Percentiles rank a stretch among this genome's conserved stretches.
Conservation (phyloP, 306 rosid genomes). For the Prunus dulcis region DNA sequence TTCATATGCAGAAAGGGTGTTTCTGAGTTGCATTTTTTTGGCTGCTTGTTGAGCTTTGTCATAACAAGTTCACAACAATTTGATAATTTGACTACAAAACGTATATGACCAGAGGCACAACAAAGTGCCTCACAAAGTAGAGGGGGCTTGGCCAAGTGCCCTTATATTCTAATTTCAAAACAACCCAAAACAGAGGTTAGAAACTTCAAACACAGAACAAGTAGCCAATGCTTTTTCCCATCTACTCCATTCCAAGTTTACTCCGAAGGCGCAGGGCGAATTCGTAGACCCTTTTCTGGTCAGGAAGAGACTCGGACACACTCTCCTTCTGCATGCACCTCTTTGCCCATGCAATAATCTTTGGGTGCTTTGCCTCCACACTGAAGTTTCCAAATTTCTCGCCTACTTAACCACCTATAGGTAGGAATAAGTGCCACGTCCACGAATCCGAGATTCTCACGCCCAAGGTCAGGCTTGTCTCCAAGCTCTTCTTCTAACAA, state of each 20-base stretch:
- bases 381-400: constrained; percentile 21
- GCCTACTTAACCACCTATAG: constrained; percentile 1
- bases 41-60: too few relatives aligned
- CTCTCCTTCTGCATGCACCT: constrained; percentile 16
- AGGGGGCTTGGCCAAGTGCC: not conserved
- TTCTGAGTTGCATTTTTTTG: too few relatives aligned
- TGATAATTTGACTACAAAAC: not conserved
- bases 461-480: constrained; percentile 21
- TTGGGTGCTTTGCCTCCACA: constrained; percentile 10
- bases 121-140: not conserved
- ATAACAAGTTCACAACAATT: too few relatives aligned
- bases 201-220: not conserved
- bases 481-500: constrained; percentile 32
- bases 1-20: too few relatives aligned
- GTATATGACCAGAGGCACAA: not conserved
- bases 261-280: constrained; percentile 13
- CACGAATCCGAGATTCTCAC: constrained; percentile 18
- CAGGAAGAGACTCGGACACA: constrained; percentile 30
- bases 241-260: constrained; percentile 20
- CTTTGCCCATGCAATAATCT: constrained; percentile 15
- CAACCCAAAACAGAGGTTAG: not conserved
- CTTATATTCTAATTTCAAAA: too few relatives aligned
- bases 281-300: constrained; percentile 19
- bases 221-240: not conserved
- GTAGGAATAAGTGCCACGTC: constrained; percentile 30